Conservation (phyloP, 352 stramenopile genomes). For the Phytophthora sansomeana region DNA sequence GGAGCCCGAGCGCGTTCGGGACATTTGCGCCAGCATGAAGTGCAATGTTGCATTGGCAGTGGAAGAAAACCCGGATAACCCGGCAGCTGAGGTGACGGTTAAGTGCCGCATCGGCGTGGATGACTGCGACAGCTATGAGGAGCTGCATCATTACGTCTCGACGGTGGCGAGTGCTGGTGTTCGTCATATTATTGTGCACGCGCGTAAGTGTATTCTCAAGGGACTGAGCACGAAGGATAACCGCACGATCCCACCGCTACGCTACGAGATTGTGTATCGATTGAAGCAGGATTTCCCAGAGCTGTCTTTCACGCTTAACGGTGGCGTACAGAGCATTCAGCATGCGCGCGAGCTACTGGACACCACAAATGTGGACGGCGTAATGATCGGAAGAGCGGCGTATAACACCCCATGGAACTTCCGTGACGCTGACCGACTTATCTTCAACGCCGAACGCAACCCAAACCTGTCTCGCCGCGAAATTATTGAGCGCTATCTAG, state of each 20-base stretch:
- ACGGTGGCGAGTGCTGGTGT: conserved; percentile 91
- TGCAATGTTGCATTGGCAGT: conserved; percentile 43
- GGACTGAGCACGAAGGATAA: conserved; percentile 97
- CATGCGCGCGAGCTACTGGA: conserved; percentile 91
- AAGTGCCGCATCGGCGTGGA: conserved; percentile 99
- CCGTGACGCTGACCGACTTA: conserved; percentile 81
- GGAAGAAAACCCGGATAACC: conserved; percentile 32
- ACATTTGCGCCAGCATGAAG: conserved; percentile 91
- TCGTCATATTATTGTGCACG: conserved; percentile 98
- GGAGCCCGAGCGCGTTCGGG: conserved; percentile 93
- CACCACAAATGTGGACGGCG: conserved; percentile 75
- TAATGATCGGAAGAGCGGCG: conserved; percentile 92
- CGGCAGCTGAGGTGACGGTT: conserved; percentile 90
- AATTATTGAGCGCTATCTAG: conserved; percentile 84
- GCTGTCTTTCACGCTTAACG: conserved; percentile 98
- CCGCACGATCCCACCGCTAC: conserved; percentile 96
- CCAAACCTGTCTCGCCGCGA: conserved; percentile 88
- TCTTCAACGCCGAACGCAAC: conserved; percentile 77
- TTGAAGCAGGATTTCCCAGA: conserved; percentile 97
- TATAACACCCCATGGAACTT: conserved; percentile 93
- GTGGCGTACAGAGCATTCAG: conserved; percentile 94
- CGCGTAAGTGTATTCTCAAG: conserved; percentile 97
- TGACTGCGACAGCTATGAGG: conserved; percentile 93
- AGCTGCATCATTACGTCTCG: conserved; percentile 94
- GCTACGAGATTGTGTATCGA: conserved; percentile 95